A percentile compares a stretch with the other conserved stretches of the same genome.
These are phyloP conservation scores for Parafenestella ontariensis DNA, from an alignment of 2,329 filamentous ascomycete species.

Conservation along the genomic window DNA sequence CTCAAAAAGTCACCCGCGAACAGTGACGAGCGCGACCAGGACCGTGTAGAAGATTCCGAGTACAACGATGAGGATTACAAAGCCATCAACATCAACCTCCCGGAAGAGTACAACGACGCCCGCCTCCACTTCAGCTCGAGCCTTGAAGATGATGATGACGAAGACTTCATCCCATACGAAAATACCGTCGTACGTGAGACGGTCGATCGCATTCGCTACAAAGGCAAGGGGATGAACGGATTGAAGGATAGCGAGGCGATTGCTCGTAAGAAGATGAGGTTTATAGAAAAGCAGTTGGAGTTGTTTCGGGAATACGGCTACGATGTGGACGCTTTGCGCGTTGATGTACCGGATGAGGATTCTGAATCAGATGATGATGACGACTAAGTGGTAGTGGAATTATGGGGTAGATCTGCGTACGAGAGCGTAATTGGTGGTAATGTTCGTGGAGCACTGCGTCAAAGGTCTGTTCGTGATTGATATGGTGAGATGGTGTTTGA, in stretches of 20 bases:
- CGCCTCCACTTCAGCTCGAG: background rate
- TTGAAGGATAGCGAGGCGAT: background rate
- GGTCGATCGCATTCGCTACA: background rate
- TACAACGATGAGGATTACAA: background rate
- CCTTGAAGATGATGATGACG: background rate
- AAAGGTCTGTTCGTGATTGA: too few relatives aligned
- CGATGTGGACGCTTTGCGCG: background rate
- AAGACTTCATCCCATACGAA: background rate
- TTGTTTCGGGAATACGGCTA: background rate
- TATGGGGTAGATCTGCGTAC: background rate
- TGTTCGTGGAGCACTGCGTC: too few relatives aligned
- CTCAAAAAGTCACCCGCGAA: background rate
- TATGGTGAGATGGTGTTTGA: too few relatives aligned
- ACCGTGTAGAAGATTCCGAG: background rate
- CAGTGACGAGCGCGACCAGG: background rate
- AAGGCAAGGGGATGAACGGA: background rate
- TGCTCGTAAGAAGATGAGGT: background rate
- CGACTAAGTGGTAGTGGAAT: background rate
- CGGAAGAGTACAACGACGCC: background rate
- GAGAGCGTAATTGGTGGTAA: too few relatives aligned
- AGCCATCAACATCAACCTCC: background rate
- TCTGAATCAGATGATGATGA: background rate
- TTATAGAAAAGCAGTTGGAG: background rate
- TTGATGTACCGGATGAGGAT: background rate
- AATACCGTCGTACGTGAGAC: background rate